A percentile compares a stretch with the other conserved stretches of the same genome.
Evolutionary conservation across 345 rosid species (phyloP).

Genomic region (Psidium friedrichsthalianum): DNA sequence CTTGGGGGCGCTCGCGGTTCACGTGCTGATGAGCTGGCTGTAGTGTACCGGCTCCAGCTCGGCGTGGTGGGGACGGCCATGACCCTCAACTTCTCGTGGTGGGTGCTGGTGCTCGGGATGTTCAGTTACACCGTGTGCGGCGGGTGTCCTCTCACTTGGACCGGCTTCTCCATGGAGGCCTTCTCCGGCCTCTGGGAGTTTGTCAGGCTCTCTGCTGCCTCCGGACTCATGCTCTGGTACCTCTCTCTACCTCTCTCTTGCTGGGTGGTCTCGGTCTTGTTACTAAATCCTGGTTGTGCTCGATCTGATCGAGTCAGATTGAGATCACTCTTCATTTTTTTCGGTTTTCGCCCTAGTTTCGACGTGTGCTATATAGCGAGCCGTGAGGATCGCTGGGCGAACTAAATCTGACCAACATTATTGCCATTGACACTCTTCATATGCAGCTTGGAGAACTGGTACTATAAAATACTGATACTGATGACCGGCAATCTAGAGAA

Average conservation of each 20-base stretch:
- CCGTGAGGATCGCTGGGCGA: neutral
- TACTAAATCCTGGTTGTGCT: neutral
- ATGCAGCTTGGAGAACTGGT: constrained; percentile 88
- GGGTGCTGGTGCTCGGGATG: constrained; percentile 38
- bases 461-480: constrained; percentile 58
- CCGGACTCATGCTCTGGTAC: constrained; percentile 83
- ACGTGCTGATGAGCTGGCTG: constrained; percentile 51
- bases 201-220: constrained; percentile 60
- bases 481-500: constrained; percentile 75
- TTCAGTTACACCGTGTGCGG: constrained; percentile 33
- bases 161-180: constrained; percentile 67
- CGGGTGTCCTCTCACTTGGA: constrained; percentile 73
- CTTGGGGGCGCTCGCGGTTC: constrained; percentile 32
- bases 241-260: neutral
- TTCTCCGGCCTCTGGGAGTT: constrained; percentile 73
- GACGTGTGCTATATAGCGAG: neutral
- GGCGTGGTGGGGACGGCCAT: constrained; percentile 49
- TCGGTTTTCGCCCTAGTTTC: neutral
- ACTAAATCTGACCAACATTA: neutral
- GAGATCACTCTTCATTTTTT: no score
- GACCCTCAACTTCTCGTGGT: constrained; percentile 61
- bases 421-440: neutral
- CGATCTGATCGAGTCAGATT: neutral
- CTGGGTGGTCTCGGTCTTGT: neutral
- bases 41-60: constrained; percentile 31